Evolutionary conservation across 331 rosid species (phyloP).

Genomic region (Acacia concinna): DNA sequence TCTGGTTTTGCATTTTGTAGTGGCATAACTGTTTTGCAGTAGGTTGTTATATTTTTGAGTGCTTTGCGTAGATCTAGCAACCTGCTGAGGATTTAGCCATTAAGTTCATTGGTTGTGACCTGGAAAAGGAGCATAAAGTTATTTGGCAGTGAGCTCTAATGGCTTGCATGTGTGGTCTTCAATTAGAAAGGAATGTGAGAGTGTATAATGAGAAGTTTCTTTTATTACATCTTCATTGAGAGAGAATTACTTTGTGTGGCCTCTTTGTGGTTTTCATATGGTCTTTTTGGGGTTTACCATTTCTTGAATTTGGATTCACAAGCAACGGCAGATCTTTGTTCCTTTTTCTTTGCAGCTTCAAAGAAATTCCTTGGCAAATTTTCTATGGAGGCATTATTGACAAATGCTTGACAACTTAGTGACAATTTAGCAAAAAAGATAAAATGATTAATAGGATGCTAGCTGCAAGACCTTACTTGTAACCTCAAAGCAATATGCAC

Average conservation of each 20-base stretch:
- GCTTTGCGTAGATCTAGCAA: not conserved
- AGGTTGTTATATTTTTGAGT: not conserved
- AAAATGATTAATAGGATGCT: not conserved
- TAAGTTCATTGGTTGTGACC: not conserved
- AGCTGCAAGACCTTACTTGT: not conserved
- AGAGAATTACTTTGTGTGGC: not conserved
- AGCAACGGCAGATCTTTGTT: not conserved
- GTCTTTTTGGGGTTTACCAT: not conserved
- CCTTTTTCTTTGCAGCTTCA: not conserved
- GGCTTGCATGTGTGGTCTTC: not conserved
- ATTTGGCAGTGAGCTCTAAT: not conserved
- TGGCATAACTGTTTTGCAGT: not conserved
- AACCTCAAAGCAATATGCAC: not conserved
- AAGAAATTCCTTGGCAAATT: not conserved
- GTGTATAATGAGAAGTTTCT: not conserved
- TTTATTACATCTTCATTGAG: not conserved
- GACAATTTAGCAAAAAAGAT: not conserved
- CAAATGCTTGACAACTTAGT: not conserved
- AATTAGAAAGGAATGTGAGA: not conserved
- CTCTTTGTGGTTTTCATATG: not conserved
- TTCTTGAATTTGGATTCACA: not conserved
- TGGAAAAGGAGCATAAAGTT: not conserved
- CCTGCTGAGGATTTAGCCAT: not conserved
- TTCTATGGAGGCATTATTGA: not conserved
- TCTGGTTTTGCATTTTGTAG: not conserved